These are phyloP conservation scores for Phoenix roebelenii DNA, from an alignment of 176 grass and related monocot species.

Conservation along the genomic window DNA sequence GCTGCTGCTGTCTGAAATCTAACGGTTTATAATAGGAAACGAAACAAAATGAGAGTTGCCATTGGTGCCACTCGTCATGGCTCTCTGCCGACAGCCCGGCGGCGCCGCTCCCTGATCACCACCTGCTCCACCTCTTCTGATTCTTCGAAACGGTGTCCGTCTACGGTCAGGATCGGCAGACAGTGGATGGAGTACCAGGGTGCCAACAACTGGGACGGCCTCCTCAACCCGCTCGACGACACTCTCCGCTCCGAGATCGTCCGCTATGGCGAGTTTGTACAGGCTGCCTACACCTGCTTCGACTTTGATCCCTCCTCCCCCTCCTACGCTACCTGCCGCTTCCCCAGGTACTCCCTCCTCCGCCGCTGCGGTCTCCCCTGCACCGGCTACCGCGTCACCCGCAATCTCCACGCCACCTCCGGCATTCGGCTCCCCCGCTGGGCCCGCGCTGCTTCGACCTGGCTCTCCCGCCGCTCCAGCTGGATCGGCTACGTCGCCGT, in stretches of 20 bases:
- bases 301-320: constrained; percentile 19
- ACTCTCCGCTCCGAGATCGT: constrained; percentile 36
- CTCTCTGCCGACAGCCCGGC: not conserved
- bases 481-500: constrained; percentile 52
- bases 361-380: constrained; percentile 11
- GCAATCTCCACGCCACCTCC: constrained; percentile 33
- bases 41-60: no score
- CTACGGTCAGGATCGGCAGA: constrained; percentile 13
- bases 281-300: constrained; percentile 37
- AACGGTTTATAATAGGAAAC: no score
- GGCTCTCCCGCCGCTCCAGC: constrained; percentile 23
- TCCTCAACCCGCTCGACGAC: constrained; percentile 38
- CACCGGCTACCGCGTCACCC: constrained; percentile 30
- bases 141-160: not conserved
- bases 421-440: constrained; percentile 15
- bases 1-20: no score
- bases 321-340: constrained; percentile 35
- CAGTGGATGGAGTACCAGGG: constrained; percentile 46
- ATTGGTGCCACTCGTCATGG: no score
- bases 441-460: not conserved
- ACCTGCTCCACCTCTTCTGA: not conserved
- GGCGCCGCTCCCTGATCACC: no score
- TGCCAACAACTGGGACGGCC: constrained; percentile 31
- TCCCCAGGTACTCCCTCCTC: constrained; percentile 31
- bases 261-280: constrained; percentile 45